These are phyloP conservation scores for Hibiscus syriacus DNA, from an alignment of 345 rosid species.

Conservation along the genomic window DNA sequence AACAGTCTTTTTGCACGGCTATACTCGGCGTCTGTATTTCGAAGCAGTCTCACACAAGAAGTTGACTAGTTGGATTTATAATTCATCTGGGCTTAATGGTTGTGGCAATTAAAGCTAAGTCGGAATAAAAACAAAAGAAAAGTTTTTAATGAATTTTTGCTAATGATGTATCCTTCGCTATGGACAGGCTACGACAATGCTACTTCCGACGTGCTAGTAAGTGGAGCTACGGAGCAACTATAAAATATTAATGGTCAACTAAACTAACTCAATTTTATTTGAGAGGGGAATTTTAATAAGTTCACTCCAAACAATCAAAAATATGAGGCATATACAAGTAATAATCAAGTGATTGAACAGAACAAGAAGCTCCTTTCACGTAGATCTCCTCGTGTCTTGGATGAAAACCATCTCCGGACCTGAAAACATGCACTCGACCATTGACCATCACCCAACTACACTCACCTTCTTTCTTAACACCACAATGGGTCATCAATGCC, in stretches of 20 bases:
- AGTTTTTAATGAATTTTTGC: slow-evolving; percentile 28
- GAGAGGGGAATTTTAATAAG: too few relatives aligned
- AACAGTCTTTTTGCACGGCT: too few relatives aligned
- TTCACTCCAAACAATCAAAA: background rate
- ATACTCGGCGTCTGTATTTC: too few relatives aligned
- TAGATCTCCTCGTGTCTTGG: slow-evolving; percentile 17
- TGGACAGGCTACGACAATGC: slow-evolving; percentile 62
- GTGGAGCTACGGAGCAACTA: slow-evolving; percentile 23
- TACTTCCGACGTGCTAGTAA: slow-evolving; percentile 66
- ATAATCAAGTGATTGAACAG: background rate
- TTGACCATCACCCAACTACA: slow-evolving; percentile 31
- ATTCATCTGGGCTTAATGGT: too few relatives aligned
- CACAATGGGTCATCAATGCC: slow-evolving; percentile 21
- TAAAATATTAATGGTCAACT: too few relatives aligned
- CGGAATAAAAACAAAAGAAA: background rate
- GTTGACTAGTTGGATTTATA: too few relatives aligned
- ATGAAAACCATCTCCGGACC: slow-evolving; percentile 28
- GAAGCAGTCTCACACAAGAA: too few relatives aligned
- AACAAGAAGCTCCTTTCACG: slow-evolving; percentile 8
- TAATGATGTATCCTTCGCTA: slow-evolving; percentile 56
- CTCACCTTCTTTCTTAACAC: slow-evolving; percentile 28
- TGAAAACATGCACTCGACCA: slow-evolving; percentile 23
- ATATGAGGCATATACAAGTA: background rate
- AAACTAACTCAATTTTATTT: too few relatives aligned
- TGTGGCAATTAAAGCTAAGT: too few relatives aligned